Conservation (phyloP, 192 early-diverging fungal genomes). For the Podila clonocystis region DNA sequence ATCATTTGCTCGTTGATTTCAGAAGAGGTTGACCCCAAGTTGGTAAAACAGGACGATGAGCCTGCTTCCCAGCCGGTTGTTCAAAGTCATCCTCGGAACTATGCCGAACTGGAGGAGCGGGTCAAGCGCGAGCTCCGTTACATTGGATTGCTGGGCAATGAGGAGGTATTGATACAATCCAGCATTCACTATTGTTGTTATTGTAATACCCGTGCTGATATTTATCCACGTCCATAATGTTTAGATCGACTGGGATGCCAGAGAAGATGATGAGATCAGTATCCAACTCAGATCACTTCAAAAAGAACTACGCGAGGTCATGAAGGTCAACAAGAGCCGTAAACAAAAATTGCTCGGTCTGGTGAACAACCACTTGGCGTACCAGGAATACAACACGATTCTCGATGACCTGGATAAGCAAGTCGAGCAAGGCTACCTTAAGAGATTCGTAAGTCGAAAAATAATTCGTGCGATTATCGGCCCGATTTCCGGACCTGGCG, state of each 20-base stretch:
- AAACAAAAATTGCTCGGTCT: slow-evolving; percentile 73
- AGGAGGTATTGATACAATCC: slow-evolving; percentile 63
- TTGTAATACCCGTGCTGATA: neutral
- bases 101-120: slow-evolving; percentile 80
- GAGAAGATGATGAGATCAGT: slow-evolving; percentile 81
- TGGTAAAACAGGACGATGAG: slow-evolving; percentile 46
- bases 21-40: slow-evolving; percentile 65
- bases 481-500: neutral
- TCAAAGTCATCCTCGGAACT: slow-evolving; percentile 53
- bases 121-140: slow-evolving; percentile 84
- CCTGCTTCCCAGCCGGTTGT: neutral
- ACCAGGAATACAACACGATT: slow-evolving; percentile 88
- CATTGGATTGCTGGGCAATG: slow-evolving; percentile 83
- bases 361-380: slow-evolving; percentile 78
- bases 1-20: slow-evolving; percentile 73
- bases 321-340: slow-evolving; percentile 70
- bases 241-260: slow-evolving; percentile 72
- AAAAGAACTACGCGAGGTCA: slow-evolving; percentile 76
- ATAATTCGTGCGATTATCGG: neutral
- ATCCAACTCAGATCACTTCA: slow-evolving; percentile 75
- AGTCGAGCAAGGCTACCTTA: slow-evolving; percentile 87
- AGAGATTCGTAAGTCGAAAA: slow-evolving; percentile 77
- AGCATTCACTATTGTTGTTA: no score
- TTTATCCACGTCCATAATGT: neutral
- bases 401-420: slow-evolving; percentile 90